Evolutionary conservation across 371 early-diverging fungal species (phyloP).

Genomic region (Saksenaea oblongispora): DNA sequence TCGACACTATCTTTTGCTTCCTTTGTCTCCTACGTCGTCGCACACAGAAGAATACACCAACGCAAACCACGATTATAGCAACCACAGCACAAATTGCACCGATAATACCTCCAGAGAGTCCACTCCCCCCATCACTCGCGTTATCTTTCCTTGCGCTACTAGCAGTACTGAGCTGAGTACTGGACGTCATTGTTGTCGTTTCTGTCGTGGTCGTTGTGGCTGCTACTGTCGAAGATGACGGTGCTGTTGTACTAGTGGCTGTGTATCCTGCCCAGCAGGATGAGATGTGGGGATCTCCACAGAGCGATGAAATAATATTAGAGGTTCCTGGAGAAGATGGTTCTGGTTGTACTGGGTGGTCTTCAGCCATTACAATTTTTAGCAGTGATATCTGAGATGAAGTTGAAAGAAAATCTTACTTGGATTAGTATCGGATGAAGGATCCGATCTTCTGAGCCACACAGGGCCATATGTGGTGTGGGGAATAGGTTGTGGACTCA

Average conservation of each 20-base stretch:
- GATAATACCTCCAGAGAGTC: slow-evolving; percentile 19
- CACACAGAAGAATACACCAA: slow-evolving; percentile 19
- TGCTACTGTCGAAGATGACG: neutral
- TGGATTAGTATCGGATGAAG: neutral
- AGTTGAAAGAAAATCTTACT: neutral
- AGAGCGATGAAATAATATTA: no score
- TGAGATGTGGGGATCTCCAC: no score
- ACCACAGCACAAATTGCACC: slow-evolving; percentile 26
- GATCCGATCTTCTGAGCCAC: neutral
- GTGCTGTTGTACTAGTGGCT: neutral
- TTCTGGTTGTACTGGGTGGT: no score
- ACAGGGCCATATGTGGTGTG: neutral
- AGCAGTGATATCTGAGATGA: no score
- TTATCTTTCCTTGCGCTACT: no score
- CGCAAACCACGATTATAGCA: slow-evolving; percentile 11
- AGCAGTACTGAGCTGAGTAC: neutral
- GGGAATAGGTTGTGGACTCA: slow-evolving; percentile 1
- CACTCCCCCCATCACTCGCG: neutral
- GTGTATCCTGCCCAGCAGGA: no score
- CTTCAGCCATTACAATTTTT: no score
- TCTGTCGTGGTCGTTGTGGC: neutral
- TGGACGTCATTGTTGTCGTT: neutral
- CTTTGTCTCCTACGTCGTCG: slow-evolving; percentile 16
- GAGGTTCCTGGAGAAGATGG: no score
- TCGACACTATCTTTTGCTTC: neutral